Evolutionary conservation across 495 filamentous ascomycete species (phyloP), one percentile per base, ranked within the genome.

Genomic region (Paragyromitra xinjiangensis): DNA sequence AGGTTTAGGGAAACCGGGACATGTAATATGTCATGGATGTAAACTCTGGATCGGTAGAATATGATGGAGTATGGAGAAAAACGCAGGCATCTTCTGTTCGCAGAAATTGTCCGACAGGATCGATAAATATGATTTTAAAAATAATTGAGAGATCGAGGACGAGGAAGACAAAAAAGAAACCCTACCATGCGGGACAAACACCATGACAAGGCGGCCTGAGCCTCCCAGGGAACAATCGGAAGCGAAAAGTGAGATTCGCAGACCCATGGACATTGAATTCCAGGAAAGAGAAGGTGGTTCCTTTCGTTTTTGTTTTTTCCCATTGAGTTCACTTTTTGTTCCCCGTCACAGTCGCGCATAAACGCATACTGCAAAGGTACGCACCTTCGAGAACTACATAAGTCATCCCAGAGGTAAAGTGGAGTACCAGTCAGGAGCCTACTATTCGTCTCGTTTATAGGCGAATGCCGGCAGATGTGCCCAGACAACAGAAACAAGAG

Each of bases 381-480:
- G 56, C 68, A 77, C 73, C 68, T 77, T 77, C 73, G 73, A 77
- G 74, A 77, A 77, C 69, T 77, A 72, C 58, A 72, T 65, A 76
- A 71, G 59, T 72, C 73, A 76, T 76, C 73, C 73, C 68, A 76
- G 67, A 71, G 59, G 58, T 69, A 50, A 74, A 64, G 72, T 75
- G 72, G 72, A 75, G 56, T 70, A 59, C 69, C 68, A 77, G 74
- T 51, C 74, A 66, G 69, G 61, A 77, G 69, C 53, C 66, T 70
- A 56, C 69, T 61, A 77, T 77, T 77, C 74, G 70, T 77, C 74
- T 77, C 74, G 74, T 77, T 77, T 77, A 77, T 77, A 77, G 69
- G 74, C 74, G 74, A 77, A 77, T 73, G 74, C 61, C 74, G 74
- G 74, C 61, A 77, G 71, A 77, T 77, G 69, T 56, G 68, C 59